Base-by-base conservation (phyloP, 2,329 filamentous ascomycete species). In the Ceratocystis harringtonii region DNA sequence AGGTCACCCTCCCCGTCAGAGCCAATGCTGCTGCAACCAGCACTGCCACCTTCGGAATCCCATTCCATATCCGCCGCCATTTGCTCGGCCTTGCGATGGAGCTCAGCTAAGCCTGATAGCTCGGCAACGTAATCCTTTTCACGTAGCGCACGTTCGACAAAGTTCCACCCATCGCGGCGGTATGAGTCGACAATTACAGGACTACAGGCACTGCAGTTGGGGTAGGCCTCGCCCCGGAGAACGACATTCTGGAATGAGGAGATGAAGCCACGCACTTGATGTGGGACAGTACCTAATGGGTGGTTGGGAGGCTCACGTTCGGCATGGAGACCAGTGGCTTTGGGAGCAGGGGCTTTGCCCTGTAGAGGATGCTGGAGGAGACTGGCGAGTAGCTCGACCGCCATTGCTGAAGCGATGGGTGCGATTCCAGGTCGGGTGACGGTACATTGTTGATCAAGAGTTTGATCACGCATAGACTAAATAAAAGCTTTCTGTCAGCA, bases 381-480 rank as follows among this genome's bases (percentile, higher is more conserved):
- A 67, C 89, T 95, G 8, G 92, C 86, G 32, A 99, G 81, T 4
- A 97, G 80, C 74, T 99, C 94, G 61, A 97, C 92, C 5, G 96
- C 81, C 43, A 95, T 80, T 1, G 90, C 90, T 1, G 94, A 96
- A 6, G 94, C 94, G 66, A 96, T 94, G 8, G 91, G 87, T 15
- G 94, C 92, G 44, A 96, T 85, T 17, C 94, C 94, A 0, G 94
- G 94, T 8, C 94, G 85, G 2, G 94, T 99, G 22, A 99, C 94
- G 0, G 94, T 99, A 75, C 94, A 99, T 76, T 97, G 94, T 74
- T 99, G 94, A 73, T 99, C 94, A 10, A 99, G 84, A 0, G 94
- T 97, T 70, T 92, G 89, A 71, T 96, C 91, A 75, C 92, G 96
- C 72, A 96, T 83, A 1, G 91, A 96, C 89, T 95, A 71, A 61